phyloP scores from a whole-genome alignment of 768 basidiomycete genomes.

The Phanerochaete sordida region DNA sequence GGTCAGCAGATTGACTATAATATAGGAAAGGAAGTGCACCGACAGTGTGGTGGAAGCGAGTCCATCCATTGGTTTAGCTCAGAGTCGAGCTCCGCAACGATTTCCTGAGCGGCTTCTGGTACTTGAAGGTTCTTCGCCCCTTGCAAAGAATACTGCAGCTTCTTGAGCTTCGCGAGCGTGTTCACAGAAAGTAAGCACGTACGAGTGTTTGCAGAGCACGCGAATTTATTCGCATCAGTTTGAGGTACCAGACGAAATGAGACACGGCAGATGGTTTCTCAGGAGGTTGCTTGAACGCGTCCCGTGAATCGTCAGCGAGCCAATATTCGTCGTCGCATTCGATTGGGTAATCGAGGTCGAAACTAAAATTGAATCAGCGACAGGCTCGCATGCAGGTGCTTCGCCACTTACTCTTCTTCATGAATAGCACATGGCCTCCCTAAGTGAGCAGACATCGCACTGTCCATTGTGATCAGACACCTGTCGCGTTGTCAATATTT shows the following conservation, averaged over 20 bases:
- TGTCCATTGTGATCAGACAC: conserved; percentile 45
- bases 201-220: conserved; percentile 47
- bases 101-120: conserved; percentile 40
- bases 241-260: conserved; percentile 53
- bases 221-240: conserved; percentile 57
- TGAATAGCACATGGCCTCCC: conserved; percentile 71
- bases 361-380: conserved; percentile 42
- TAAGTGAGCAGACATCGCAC: conserved; percentile 40
- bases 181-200: neutral
- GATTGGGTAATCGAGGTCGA: conserved; percentile 53
- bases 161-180: too few relatives aligned
- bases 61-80: conserved; percentile 61
- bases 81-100: conserved; percentile 61
- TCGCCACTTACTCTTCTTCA: conserved; percentile 39
- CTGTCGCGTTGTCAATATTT: conserved; percentile 31
- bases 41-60: conserved; percentile 53
- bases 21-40: conserved; percentile 1
- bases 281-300: conserved; percentile 59
- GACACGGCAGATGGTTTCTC: conserved; percentile 51
- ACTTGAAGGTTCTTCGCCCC: conserved; percentile 33
- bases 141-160: conserved; percentile 41
- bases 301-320: conserved; percentile 49
- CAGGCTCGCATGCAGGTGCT: neutral
- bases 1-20: neutral
- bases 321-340: conserved; percentile 82